phyloP scores from a whole-genome alignment of 2,329 filamentous ascomycete species.

The Cercospora brassicicola region DNA sequence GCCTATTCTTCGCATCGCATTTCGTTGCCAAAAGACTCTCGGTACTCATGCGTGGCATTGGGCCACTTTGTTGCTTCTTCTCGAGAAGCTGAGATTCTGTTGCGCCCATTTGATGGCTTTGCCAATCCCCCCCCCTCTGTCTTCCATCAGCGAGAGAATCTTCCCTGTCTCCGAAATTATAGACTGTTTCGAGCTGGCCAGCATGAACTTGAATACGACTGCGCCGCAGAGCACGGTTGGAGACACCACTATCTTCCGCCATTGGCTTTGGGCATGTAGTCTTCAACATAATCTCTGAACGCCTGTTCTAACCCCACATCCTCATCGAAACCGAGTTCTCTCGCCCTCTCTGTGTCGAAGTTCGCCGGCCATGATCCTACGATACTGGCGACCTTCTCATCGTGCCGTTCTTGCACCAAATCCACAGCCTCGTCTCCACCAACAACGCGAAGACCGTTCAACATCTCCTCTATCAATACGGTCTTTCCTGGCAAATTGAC shows the following conservation, averaged over 20 bases:
- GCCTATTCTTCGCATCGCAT: background rate
- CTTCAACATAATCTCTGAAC: conserved; percentile 9
- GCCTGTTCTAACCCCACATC: conserved; percentile 7
- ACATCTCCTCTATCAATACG: conserved; percentile 8
- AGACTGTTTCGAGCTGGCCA: background rate
- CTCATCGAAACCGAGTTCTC: background rate
- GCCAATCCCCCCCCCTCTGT: background rate
- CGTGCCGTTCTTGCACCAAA: background rate
- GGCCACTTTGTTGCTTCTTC: background rate
- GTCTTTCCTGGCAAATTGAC: conserved; percentile 10
- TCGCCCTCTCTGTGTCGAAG: background rate
- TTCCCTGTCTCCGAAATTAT: background rate
- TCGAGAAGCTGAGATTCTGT: too few relatives aligned
- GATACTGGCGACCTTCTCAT: background rate
- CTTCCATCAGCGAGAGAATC: background rate
- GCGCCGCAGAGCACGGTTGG: background rate
- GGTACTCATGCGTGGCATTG: background rate
- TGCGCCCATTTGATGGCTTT: background rate
- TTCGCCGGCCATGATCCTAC: background rate
- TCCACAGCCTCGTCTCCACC: conserved; percentile 2
- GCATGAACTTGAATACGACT: background rate
- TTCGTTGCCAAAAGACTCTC: background rate
- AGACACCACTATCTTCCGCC: background rate
- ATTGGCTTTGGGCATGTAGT: background rate
- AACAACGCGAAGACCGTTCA: background rate